These are phyloP conservation scores for Botrytis cinerea DNA, from an alignment of 2,329 filamentous ascomycete species.

Conservation along the genomic window DNA sequence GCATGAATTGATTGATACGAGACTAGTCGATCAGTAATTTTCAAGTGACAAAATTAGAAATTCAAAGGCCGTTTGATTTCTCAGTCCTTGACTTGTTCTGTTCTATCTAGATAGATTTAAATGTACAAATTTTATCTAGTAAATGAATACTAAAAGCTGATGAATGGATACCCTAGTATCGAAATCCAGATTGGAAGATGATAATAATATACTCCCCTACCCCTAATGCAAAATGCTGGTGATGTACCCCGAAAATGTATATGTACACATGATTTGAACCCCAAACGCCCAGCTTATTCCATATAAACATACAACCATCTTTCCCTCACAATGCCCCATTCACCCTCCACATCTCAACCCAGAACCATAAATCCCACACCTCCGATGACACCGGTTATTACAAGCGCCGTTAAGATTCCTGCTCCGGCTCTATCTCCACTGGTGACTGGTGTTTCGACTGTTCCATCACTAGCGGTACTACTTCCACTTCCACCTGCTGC, in stretches of 20 bases:
- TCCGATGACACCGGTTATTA: slow-evolving; percentile 53
- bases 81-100: not conserved
- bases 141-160: not conserved
- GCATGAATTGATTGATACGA: not conserved
- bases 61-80: not conserved
- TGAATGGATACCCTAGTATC: not conserved
- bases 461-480: slow-evolving; percentile 12
- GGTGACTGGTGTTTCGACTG: slow-evolving; percentile 34
- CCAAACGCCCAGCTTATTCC: not conserved
- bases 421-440: slow-evolving; percentile 68
- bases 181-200: not conserved
- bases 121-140: not conserved
- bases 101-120: not conserved
- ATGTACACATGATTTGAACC: not conserved
- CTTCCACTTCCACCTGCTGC: slow-evolving; percentile 32
- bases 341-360: slow-evolving; percentile 9
- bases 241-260: not conserved
- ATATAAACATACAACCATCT: slow-evolving; percentile 8
- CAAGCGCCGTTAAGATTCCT: slow-evolving; percentile 60
- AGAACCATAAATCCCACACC: slow-evolving; percentile 56
- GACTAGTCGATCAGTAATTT: not conserved
- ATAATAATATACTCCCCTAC: not conserved
- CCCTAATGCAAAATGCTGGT: not conserved
- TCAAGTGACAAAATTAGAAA: not conserved
- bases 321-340: not conserved